Evolutionary conservation across 345 rosid genomes (phyloP).

Genomic region (Eucalyptus tenuipes): DNA sequence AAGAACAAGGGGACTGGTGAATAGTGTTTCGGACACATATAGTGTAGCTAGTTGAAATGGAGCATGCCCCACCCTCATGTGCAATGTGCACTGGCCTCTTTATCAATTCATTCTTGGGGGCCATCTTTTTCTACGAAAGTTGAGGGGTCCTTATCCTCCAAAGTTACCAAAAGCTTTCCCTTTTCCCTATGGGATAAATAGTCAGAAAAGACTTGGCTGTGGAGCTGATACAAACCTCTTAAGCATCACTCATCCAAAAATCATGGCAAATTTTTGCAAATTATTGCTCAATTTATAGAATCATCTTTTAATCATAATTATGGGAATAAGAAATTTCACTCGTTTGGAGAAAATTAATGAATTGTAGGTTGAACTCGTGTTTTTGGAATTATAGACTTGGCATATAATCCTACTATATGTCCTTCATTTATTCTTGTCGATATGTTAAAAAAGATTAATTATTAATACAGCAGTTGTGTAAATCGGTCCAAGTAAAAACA

Average conservation of each 20-base stretch:
- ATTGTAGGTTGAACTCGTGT: neutral
- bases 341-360: neutral
- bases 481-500: neutral
- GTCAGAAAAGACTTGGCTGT: neutral
- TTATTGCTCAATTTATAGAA: neutral
- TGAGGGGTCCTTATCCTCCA: neutral
- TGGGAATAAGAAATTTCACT: rapidly evolving
- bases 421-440: neutral
- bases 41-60: neutral
- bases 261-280: neutral
- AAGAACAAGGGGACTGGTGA: neutral
- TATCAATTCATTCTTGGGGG: neutral
- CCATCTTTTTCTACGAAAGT: neutral
- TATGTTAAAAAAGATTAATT: neutral
- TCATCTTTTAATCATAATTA: neutral
- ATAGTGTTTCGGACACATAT: neutral
- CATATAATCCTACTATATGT: neutral
- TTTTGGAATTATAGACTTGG: neutral
- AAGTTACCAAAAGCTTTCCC: neutral
- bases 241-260: neutral
- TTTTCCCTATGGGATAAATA: neutral
- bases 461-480: neutral
- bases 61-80: neutral
- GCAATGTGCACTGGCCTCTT: neutral
- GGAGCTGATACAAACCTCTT: neutral